phyloP scores from a whole-genome alignment of 2,329 filamentous ascomycete genomes.

The Diaporthe batatas region DNA sequence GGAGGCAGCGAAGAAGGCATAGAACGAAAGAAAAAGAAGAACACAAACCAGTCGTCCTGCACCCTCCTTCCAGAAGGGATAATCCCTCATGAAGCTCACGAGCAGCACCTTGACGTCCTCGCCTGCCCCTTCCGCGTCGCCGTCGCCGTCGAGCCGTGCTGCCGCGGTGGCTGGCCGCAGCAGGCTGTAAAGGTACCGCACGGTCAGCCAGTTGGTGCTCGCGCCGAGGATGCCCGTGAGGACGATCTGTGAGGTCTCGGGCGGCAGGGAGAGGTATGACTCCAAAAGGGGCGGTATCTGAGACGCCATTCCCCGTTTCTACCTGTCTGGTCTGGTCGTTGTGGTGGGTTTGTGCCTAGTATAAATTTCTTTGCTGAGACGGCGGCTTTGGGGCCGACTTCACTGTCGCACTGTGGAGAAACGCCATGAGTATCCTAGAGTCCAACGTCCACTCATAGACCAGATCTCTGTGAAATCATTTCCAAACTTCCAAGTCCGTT shows the following conservation, averaged over 20 bases:
- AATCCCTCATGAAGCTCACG: constrained; percentile 85
- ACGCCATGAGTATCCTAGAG: not conserved
- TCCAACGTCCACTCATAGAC: not conserved
- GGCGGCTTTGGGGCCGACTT: not conserved
- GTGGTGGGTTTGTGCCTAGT: constrained; percentile 1
- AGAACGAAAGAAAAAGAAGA: not conserved
- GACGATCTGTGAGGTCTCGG: constrained; percentile 71
- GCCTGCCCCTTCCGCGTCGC: constrained; percentile 45
- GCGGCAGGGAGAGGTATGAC: constrained; percentile 71
- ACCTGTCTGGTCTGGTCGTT: not conserved
- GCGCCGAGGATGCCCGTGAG: constrained; percentile 77
- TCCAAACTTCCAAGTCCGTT: not conserved
- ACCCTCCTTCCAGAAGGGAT: constrained; percentile 82
- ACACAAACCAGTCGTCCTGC: constrained; percentile 73
- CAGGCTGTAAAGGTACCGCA: constrained; percentile 67
- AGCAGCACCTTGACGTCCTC: constrained; percentile 72
- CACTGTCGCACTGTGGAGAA: constrained; percentile 30
- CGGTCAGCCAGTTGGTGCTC: constrained; percentile 74
- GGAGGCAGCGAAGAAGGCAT: not conserved
- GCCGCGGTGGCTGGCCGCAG: constrained; percentile 48
- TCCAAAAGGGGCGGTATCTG: constrained; percentile 73
- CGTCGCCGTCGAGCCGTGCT: constrained; percentile 35
- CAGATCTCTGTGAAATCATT: not conserved
- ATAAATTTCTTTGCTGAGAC: constrained; percentile 26
- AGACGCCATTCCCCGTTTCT: constrained; percentile 33